Conservation (phyloP, 2,329 filamentous ascomycete species). For the Paraphoma chrysanthemicola region DNA sequence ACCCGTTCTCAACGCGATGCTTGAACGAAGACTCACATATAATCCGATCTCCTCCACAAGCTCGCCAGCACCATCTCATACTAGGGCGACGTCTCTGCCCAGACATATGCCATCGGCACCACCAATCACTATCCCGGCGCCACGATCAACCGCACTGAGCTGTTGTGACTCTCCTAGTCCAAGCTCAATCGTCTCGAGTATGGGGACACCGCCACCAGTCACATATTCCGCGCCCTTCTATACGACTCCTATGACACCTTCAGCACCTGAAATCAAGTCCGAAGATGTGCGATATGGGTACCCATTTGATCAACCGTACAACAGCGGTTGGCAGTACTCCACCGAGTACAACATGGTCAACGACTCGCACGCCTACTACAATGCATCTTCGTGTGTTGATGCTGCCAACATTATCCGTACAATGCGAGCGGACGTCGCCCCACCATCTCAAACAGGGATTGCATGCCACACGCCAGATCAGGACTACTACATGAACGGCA, state of each 20-base stretch:
- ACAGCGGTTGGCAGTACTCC: conserved; percentile 30
- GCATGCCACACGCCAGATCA: conserved; percentile 46
- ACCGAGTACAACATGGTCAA: conserved; percentile 21
- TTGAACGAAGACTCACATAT: conserved; percentile 37
- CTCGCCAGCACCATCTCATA: conserved; percentile 21
- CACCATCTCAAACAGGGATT: conserved; percentile 49
- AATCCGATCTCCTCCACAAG: conserved; percentile 25
- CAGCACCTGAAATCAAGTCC: conserved; percentile 29
- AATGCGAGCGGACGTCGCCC: conserved; percentile 49
- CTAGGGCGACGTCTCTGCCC: conserved; percentile 21
- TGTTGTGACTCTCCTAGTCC: conserved; percentile 40
- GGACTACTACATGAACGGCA: conserved; percentile 54
- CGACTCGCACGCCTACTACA: conserved; percentile 30
- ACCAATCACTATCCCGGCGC: conserved; percentile 28
- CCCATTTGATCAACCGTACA: conserved; percentile 28
- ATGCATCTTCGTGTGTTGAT: conserved; percentile 46
- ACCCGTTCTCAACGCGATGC: conserved; percentile 36
- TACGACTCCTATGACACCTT: conserved; percentile 23
- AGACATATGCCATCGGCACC: conserved; percentile 25
- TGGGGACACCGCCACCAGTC: conserved; percentile 37
- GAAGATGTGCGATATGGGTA: conserved; percentile 34
- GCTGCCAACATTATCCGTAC: conserved; percentile 55
- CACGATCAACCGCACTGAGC: conserved; percentile 29
- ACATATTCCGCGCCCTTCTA: conserved; percentile 30
- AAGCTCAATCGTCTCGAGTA: conserved; percentile 39